Evolutionary conservation across 2,329 filamentous ascomycete genomes (phyloP), one percentile per base, ranked within the genome.

Genomic region (Curvularia sp.): DNA sequence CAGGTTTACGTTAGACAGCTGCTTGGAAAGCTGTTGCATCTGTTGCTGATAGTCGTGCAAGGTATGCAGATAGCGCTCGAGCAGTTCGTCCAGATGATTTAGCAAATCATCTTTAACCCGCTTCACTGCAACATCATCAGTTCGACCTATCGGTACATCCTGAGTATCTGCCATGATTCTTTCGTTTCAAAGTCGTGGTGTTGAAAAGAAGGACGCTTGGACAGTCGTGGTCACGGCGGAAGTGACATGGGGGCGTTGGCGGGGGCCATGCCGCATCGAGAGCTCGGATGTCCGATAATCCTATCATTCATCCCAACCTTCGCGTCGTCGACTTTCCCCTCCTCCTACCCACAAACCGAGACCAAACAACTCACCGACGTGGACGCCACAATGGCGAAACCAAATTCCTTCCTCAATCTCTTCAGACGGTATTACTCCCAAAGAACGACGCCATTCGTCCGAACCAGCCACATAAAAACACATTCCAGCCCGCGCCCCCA

Each of bases 21-120:
- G 77, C 12, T 74, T 70, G 42, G 80, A 80, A 36, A 93, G 81
- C 42, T 82, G 73, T 25, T 79, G 71, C 58, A 86, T 85, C 3
- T 90, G 82, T 19, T 76, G 74, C 12, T 86, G 85, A 79, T 93
- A 93, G 67, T 87, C 80, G 73, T 93, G 83, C 1, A 93, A 78
- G 1, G 90, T 81, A 53, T 73, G 60, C 9, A 94, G 84, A 71
- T 93, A 92, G 32, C 80, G 83, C 74, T 85, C 83, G 23, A 92
- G 80, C 27, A 92, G 82, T 49, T 69, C 63, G 73, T 93, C 90
- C 54, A 93, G 85, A 30, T 67, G 64, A 65, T 72, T 70, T 69
- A 81, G 58, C 27, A 80, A 65, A 8, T 56, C 63, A 13, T 72
- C 66, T 57, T 68, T 72, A 1, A 66, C 58, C 15, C 21, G 49